Evolutionary conservation across 2,329 filamentous ascomycete genomes (phyloP).

Genomic region (Raffaelea deltoideospora): DNA sequence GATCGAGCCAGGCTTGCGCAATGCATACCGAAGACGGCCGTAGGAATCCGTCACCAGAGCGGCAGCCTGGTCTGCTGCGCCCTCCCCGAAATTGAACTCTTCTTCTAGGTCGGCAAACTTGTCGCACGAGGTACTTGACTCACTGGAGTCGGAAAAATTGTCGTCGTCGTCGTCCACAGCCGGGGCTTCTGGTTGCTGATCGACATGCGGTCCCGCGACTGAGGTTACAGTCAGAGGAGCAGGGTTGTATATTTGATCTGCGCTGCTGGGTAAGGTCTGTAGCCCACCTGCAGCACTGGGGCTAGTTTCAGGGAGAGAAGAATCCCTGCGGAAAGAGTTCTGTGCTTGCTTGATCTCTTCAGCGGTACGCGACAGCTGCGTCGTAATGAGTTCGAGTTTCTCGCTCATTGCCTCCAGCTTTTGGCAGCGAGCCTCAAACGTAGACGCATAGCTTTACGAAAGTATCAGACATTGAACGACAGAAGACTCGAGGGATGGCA

Average conservation of each 20-base stretch:
- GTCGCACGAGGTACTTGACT: neutral
- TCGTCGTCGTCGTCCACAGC: neutral
- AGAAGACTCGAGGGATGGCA: neutral
- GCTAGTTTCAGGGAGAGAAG: neutral
- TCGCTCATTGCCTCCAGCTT: slow-evolving; percentile 12
- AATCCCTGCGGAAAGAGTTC: no score
- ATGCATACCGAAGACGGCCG: slow-evolving; percentile 10
- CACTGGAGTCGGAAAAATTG: neutral
- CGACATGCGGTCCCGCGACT: no score
- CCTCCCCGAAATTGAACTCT: slow-evolving; percentile 1
- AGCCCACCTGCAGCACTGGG: neutral
- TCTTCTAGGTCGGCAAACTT: slow-evolving; percentile 1
- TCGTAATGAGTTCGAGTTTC: slow-evolving; percentile 10
- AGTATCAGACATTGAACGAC: neutral
- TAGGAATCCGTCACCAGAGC: slow-evolving; percentile 15
- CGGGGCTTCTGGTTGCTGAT: no score
- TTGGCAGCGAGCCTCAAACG: slow-evolving; percentile 13
- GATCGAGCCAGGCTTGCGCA: no score
- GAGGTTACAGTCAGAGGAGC: no score
- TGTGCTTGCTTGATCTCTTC: no score
- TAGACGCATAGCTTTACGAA: slow-evolving; percentile 7
- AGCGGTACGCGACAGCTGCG: slow-evolving; percentile 1
- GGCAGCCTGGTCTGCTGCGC: slow-evolving; percentile 5
- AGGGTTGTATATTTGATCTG: no score
- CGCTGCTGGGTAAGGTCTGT: no score